Evolutionary conservation across 805 yeast genomes (phyloP).

Genomic region (Vanderwaltozyma tropicalis): DNA sequence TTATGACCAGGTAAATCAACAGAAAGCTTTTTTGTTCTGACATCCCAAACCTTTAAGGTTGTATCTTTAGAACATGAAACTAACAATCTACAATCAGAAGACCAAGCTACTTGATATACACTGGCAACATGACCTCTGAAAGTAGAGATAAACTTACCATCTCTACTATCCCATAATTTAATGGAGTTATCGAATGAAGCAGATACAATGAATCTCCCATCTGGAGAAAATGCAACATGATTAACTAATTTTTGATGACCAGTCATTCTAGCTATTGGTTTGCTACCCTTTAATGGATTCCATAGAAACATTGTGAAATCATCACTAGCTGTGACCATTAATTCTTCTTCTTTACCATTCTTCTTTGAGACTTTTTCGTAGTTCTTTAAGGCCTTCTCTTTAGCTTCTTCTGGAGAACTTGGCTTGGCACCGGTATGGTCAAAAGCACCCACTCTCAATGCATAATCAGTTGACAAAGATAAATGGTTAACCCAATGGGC

Average conservation of each 20-base stretch:
- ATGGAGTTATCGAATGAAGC: slow-evolving; percentile 93
- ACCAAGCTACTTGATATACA: slow-evolving; percentile 96
- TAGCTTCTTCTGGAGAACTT: slow-evolving; percentile 36
- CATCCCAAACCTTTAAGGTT: slow-evolving; percentile 93
- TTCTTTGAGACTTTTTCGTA: slow-evolving; percentile 50
- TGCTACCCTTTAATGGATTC: slow-evolving; percentile 75
- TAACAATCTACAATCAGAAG: slow-evolving; percentile 80
- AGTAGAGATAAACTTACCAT: slow-evolving; percentile 82
- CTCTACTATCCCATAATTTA: slow-evolving; percentile 91
- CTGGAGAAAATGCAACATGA: slow-evolving; percentile 93
- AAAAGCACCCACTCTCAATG: slow-evolving; percentile 75
- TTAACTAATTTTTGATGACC: slow-evolving; percentile 96
- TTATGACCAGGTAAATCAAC: slow-evolving; percentile 93
- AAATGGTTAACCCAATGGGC: slow-evolving; percentile 98
- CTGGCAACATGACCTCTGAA: slow-evolving; percentile 97
- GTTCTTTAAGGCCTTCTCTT: slow-evolving; percentile 37
- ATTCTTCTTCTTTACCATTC: slow-evolving; percentile 59
- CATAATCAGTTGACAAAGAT: slow-evolving; percentile 84
- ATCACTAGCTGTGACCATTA: slow-evolving; percentile 90
- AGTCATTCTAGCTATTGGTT: slow-evolving; percentile 88
- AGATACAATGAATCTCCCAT: slow-evolving; percentile 81
- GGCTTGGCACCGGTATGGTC: slow-evolving; percentile 55
- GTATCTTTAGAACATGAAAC: slow-evolving; percentile 95
- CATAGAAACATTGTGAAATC: slow-evolving; percentile 97
- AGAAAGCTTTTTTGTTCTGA: slow-evolving; percentile 69